phyloP scores from a whole-genome alignment of 371 early-diverging fungal species.

The Apophysomyces trapeziformis region DNA sequence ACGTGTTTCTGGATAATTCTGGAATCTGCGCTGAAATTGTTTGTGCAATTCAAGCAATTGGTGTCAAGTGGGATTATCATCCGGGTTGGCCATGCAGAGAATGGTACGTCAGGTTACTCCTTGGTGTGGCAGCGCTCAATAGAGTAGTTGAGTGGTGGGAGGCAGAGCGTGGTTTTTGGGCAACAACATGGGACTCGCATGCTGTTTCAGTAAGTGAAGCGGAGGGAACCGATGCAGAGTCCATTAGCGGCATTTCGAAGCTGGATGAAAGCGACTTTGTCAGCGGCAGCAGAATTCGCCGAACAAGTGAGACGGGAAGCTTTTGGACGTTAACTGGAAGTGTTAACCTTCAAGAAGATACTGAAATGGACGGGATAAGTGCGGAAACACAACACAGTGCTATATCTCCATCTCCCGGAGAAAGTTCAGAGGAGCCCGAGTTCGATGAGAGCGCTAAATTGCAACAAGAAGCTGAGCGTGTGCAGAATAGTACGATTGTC shows the following conservation, averaged over 20 bases:
- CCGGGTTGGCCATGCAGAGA: conserved; percentile 64
- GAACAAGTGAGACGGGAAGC: conserved; percentile 9
- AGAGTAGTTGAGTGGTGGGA: conserved; percentile 71
- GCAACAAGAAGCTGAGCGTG: conserved; percentile 56
- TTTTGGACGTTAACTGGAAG: conserved; percentile 2
- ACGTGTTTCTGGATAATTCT: conserved; percentile 53
- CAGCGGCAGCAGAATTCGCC: neutral
- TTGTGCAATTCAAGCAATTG: conserved; percentile 49
- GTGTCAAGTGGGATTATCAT: conserved; percentile 58
- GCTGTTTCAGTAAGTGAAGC: conserved; percentile 24
- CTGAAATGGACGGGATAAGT: conserved; percentile 4
- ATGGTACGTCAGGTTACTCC: conserved; percentile 58
- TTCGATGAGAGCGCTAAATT: conserved; percentile 19
- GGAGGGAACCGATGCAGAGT: conserved; percentile 32
- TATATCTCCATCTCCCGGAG: neutral
- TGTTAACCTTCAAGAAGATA: neutral
- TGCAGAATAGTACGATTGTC: conserved; percentile 64
- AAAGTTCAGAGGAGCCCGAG: neutral
- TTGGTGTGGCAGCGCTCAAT: conserved; percentile 62
- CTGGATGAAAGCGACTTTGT: conserved; percentile 29
- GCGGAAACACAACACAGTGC: neutral
- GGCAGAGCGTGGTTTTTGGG: conserved; percentile 57
- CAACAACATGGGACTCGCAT: conserved; percentile 14
- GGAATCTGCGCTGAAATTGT: conserved; percentile 58
- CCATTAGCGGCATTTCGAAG: conserved; percentile 26